Evolutionary conservation across 75 land plant genomes (phyloP), one percentile per base, ranked within the genome.

Genomic region (Picea sitchensis): DNA sequence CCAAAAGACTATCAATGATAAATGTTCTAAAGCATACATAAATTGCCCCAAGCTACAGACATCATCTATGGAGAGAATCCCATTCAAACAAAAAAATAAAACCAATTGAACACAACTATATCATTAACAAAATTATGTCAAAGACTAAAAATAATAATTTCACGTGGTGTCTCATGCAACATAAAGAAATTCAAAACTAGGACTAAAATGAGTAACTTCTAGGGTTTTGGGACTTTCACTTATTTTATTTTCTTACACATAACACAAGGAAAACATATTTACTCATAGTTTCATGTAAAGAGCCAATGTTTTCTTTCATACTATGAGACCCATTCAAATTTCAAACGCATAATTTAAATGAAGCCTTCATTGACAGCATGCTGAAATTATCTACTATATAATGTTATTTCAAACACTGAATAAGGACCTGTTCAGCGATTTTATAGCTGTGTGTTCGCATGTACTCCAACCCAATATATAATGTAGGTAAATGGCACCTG

Each of bases 391-490:
- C 44, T 41, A 41, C 4, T 4, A 4, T 41, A 41, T 41, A 69
- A 69, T 15, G 31, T 7, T 17, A 69, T 15, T 30, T 17, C 47
- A 17, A 38, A 18, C 17, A 15, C 18, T 23, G 34, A 68, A 69
- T n/a, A 18, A 38, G 38, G 14, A 96, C 99, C 90, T 96, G 99
- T 62, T 91, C 93, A 76, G 99, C 95, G 65, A 94, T 94, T 81
- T 95, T 96, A 80, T 90, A 96, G 78, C 89, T 92, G 86, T 95
- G 96, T 13, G 99, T 96, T 69, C 98, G 87, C 87, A 96, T 91
- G 81, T 93, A 96, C 73, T 96, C 99, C 99, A 94, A 90, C 62
- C 99, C 99, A 72, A 96, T 96, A 75, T 96, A 96, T 20, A 96
- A 78, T 61, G 85, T 86, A 78, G 99, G 98, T 73, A 96, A 81